A percentile compares a stretch with the other conserved stretches of the same genome.
These are phyloP conservation scores for Aspergillus bridgeri DNA, from an alignment of 495 filamentous ascomycete species.

Conservation along the genomic window DNA sequence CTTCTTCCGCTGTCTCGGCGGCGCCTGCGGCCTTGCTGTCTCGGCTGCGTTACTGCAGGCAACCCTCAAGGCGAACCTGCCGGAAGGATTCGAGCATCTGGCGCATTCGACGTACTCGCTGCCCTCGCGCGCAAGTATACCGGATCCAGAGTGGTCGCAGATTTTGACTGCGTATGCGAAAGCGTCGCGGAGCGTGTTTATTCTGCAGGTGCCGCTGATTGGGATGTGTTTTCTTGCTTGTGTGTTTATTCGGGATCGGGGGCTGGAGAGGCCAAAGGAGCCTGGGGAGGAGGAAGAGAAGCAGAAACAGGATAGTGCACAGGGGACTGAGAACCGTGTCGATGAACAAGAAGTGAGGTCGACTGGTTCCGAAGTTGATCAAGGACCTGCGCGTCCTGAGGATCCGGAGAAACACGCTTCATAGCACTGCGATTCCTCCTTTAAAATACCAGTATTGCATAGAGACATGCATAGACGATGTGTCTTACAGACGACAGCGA, in stretches of 20 bases:
- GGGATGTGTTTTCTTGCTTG: constrained; percentile 51
- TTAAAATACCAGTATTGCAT: too few relatives aligned
- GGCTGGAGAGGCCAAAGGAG: constrained; percentile 50
- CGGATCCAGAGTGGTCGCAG: constrained; percentile 33
- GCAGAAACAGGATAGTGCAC: constrained; percentile 18
- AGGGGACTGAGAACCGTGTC: not conserved
- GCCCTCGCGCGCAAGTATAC: constrained; percentile 29
- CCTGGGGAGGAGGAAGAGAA: constrained; percentile 34
- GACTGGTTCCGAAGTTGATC: not conserved
- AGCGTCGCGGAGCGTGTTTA: constrained; percentile 52
- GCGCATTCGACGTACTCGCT: constrained; percentile 42
- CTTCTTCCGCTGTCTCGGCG: constrained; percentile 59
- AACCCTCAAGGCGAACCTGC: constrained; percentile 45
- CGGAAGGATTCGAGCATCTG: constrained; percentile 36
- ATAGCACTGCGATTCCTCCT: too few relatives aligned
- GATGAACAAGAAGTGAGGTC: not conserved
- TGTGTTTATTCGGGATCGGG: constrained; percentile 51
- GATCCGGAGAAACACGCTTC: not conserved
- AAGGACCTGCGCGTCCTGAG: not conserved
- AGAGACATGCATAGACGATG: too few relatives aligned
- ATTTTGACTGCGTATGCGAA: constrained; percentile 50
- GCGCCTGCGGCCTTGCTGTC: constrained; percentile 57
- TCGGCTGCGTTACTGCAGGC: constrained; percentile 55
- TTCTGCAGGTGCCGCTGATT: constrained; percentile 52
- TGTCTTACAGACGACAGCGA: too few relatives aligned